phyloP scores from a whole-genome alignment of 495 filamentous ascomycete species.

The Schizothecium vesticola region DNA sequence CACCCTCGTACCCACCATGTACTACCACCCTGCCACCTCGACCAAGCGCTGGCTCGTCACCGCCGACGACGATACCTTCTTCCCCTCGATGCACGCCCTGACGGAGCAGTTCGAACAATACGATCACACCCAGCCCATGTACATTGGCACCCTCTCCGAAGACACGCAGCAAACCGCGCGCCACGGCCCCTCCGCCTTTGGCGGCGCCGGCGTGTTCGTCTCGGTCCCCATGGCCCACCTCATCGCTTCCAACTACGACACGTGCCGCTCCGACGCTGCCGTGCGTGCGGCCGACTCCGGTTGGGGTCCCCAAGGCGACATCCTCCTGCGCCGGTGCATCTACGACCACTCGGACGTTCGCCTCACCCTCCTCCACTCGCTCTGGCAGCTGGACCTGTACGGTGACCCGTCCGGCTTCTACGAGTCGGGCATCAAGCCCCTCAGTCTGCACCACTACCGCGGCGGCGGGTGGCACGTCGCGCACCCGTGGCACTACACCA shows the following conservation, averaged over 20 bases:
- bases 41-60: conserved; percentile 61
- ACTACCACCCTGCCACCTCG: conserved; percentile 44
- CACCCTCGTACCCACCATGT: conserved; percentile 51
- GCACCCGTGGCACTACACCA: conserved; percentile 59
- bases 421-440: conserved; percentile 59
- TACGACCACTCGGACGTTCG: conserved; percentile 57
- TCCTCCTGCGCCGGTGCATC: conserved; percentile 62
- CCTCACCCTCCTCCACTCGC: conserved; percentile 55
- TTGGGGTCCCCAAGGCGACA: conserved; percentile 56
- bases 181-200: conserved; percentile 66
- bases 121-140: conserved; percentile 52
- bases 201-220: conserved; percentile 68
- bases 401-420: conserved; percentile 63
- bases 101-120: conserved; percentile 45
- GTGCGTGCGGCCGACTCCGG: conserved; percentile 48
- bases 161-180: conserved; percentile 62
- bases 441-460: conserved; percentile 63
- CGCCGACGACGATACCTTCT: conserved; percentile 73
- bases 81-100: conserved; percentile 59
- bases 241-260: conserved; percentile 53
- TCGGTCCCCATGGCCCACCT: conserved; percentile 56
- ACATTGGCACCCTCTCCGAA: conserved; percentile 66
- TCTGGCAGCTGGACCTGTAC: conserved; percentile 63
- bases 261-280: conserved; percentile 48
- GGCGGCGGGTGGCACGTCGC: conserved; percentile 47